These are phyloP conservation scores for Tylopilus sp. DNA, from an alignment of 768 basidiomycete species.

Conservation along the genomic window DNA sequence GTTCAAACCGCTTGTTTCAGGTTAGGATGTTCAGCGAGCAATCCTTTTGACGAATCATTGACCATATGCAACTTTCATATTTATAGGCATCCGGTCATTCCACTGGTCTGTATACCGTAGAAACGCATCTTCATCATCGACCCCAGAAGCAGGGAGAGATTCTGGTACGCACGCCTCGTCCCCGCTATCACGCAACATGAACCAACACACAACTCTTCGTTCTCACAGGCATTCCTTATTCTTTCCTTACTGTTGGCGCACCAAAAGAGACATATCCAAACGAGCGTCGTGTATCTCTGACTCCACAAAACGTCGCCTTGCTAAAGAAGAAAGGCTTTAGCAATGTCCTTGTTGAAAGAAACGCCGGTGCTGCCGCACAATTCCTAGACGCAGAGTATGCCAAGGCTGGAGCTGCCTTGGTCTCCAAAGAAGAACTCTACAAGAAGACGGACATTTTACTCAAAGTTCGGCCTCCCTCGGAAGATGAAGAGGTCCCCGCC, in stretches of 20 bases:
- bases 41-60: neutral
- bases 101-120: slow-evolving; percentile 28
- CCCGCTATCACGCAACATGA: neutral
- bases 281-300: slow-evolving; percentile 78
- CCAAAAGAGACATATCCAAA: slow-evolving; percentile 74
- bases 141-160: slow-evolving; percentile 19
- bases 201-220: neutral
- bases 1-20: slow-evolving; percentile 22
- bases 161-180: slow-evolving; percentile 22
- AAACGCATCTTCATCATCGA: slow-evolving; percentile 11
- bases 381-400: slow-evolving; percentile 79
- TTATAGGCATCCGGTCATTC: slow-evolving; percentile 29
- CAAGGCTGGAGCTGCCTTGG: slow-evolving; percentile 75
- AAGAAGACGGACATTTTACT: slow-evolving; percentile 70
- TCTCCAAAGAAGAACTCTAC: slow-evolving; percentile 70
- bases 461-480: slow-evolving; percentile 78
- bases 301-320: slow-evolving; percentile 71
- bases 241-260: slow-evolving; percentile 69
- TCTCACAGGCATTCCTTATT: slow-evolving; percentile 57
- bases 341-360: slow-evolving; percentile 67
- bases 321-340: slow-evolving; percentile 82
- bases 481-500: slow-evolving; percentile 54
- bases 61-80: neutral
- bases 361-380: slow-evolving; percentile 69
- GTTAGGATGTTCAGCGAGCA: slow-evolving; percentile 10